These are phyloP conservation scores for Cicer cuneatum DNA, from an alignment of 306 rosid species.

Conservation along the genomic window DNA sequence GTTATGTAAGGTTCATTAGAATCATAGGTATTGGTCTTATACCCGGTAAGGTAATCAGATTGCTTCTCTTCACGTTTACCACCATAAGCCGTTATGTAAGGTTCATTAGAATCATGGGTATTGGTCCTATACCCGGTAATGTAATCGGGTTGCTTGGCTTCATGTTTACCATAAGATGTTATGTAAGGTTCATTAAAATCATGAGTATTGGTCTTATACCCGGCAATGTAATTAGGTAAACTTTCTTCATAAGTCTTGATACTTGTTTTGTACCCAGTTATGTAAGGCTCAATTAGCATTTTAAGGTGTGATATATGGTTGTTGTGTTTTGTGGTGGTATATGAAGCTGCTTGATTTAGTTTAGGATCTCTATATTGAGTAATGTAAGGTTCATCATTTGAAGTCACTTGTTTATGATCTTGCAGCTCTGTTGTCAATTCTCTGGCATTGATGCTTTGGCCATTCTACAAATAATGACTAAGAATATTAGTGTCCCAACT, in stretches of 20 bases:
- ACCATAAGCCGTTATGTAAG: background rate
- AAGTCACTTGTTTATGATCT: background rate
- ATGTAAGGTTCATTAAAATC: background rate
- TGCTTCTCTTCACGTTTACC: background rate
- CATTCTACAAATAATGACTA: conserved; percentile 32
- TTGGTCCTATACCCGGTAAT: background rate
- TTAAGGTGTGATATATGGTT: conserved; percentile 11
- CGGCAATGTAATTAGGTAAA: background rate
- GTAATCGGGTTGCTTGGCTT: background rate
- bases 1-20: background rate
- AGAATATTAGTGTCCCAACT: background rate
- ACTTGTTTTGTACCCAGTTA: background rate
- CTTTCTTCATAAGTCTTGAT: background rate
- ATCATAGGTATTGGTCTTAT: background rate
- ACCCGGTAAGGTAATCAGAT: background rate
- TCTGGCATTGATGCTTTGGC: background rate
- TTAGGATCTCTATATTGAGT: background rate
- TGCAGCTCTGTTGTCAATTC: conserved; percentile 10
- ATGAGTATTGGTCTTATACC: background rate
- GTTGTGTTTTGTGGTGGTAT: background rate
- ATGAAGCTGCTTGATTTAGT: background rate
- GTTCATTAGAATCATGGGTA: background rate
- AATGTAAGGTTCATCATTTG: background rate
- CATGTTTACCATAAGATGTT: background rate
- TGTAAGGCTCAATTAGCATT: background rate